Conservation (phyloP, 371 early-diverging fungal genomes). For the Rhizopus arrhizus region DNA sequence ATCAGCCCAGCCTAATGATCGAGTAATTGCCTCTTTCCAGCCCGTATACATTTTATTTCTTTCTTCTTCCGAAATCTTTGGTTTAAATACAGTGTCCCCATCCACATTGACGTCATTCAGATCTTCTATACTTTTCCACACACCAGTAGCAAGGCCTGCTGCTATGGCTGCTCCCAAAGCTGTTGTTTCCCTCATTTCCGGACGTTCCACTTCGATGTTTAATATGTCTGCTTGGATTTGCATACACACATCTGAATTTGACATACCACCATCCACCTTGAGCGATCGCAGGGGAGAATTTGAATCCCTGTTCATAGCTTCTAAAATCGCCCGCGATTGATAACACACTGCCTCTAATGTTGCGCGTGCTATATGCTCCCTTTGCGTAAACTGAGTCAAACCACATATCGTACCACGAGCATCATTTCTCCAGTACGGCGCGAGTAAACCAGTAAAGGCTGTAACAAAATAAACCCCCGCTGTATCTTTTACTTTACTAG, state of each 20-base stretch:
- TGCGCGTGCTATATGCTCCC: conserved; percentile 84
- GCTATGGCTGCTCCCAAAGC: conserved; percentile 95
- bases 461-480: conserved; percentile 96
- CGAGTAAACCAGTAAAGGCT: conserved; percentile 92
- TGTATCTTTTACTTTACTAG: conserved; percentile 64
- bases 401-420: conserved; percentile 91
- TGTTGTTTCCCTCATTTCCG: conserved; percentile 91
- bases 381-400: conserved; percentile 84
- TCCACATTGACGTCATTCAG: conserved; percentile 44
- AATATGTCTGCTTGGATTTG: conserved; percentile 91
- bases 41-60: conserved; percentile 66
- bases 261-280: conserved; percentile 96
- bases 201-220: conserved; percentile 82
- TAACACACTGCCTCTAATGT: conserved; percentile 91
- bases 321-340: conserved; percentile 87
- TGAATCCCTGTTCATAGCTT: conserved; percentile 86
- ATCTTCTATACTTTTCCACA: conserved; percentile 55
- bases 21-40: conserved; percentile 88
- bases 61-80: conserved; percentile 50
- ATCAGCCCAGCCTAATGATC: conserved; percentile 70
- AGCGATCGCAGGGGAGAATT: conserved; percentile 65
- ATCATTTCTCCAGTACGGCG: conserved; percentile 94
- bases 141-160: conserved; percentile 82
- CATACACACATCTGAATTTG: conserved; percentile 87
- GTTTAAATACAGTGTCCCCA: conserved; percentile 45